Evolutionary conservation across 2,329 filamentous ascomycete species (phyloP).

Genomic region (Alternaria rosae): DNA sequence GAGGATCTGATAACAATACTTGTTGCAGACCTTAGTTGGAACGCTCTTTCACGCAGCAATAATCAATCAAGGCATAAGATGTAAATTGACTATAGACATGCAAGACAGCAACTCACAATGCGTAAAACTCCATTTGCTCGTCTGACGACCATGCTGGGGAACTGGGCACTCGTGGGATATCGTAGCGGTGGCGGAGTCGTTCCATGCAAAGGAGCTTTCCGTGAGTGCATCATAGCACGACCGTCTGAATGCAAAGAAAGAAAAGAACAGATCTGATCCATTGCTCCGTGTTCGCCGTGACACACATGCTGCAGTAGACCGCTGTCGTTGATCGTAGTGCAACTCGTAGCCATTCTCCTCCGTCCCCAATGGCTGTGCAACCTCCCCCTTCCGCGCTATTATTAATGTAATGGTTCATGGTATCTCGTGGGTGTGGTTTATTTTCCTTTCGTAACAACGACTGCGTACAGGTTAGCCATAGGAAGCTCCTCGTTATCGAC

Average conservation of each 20-base stretch:
- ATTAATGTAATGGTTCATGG: constrained; percentile 42
- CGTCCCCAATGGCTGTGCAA: constrained; percentile 28
- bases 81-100: constrained; percentile 28
- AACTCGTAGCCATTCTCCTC: constrained; percentile 32
- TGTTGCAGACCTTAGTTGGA: background rate
- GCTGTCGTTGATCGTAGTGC: constrained; percentile 34
- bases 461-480: constrained; percentile 26
- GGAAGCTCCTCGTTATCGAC: too few species aligned
- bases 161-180: constrained; percentile 34
- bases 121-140: constrained; percentile 46
- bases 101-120: constrained; percentile 28
- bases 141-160: constrained; percentile 36
- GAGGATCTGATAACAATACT: background rate
- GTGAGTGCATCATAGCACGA: constrained; percentile 34
- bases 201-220: constrained; percentile 23
- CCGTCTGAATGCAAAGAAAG: constrained; percentile 46
- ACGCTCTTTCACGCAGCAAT: background rate
- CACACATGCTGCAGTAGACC: constrained; percentile 42
- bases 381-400: constrained; percentile 33
- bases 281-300: constrained; percentile 48
- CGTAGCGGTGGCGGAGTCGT: constrained; percentile 28
- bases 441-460: constrained; percentile 35
- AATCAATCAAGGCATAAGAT: constrained; percentile 2
- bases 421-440: constrained; percentile 34
- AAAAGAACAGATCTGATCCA: constrained; percentile 44